Base-by-base conservation (phyloP, 768 basidiomycete genomes). In the Neoboletus magnificus region DNA sequence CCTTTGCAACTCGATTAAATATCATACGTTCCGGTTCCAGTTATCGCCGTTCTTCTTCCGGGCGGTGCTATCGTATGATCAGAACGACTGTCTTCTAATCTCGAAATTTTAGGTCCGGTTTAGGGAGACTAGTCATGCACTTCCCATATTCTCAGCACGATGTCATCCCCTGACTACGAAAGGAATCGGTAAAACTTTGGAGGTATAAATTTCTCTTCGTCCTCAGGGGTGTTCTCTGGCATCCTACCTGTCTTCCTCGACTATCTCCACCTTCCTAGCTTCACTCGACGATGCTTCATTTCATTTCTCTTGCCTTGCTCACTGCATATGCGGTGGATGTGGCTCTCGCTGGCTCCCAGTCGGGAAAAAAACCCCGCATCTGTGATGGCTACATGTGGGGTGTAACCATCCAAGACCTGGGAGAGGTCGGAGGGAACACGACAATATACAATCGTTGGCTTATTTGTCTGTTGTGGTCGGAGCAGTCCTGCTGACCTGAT, bases 1-100 rank as follows among this genome's bases (percentile, higher is more conserved):
- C 46, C 54, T 37, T 60, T 48, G 53, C n/a, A 12, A 30, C 41
- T 10, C 32, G 40, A 58, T 40, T 4, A 5, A 16, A 15, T 33
- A 41, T 43, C n/a, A 2, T 25, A 16, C 12, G 30, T 33, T 40
- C 30, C 3, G 29, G 42, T 15, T 32, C 48, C 23, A 15, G 33
- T n/a, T 42, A 50, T 55, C 48, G 13, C 53, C 29, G 37, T 53
- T 48, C 25, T 49, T 40, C 55, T 16, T 45, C 44, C 30, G 33
- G 33, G 29, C 29, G 1, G 29, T 30, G 29, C 29, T 30, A 10
- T 30, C 29, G 29, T 30, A 30, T 30, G 29, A 30, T 30, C 29
- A 10, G 29, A 30, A 30, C 10, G 29, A 30, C 30, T 30, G 10
- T 30, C 30, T 30, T 30, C 30, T 12, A 11, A 30, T 30, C 9